Evolutionary conservation across 768 basidiomycete genomes (phyloP).

Genomic region (Leccinum pellstonianum): DNA sequence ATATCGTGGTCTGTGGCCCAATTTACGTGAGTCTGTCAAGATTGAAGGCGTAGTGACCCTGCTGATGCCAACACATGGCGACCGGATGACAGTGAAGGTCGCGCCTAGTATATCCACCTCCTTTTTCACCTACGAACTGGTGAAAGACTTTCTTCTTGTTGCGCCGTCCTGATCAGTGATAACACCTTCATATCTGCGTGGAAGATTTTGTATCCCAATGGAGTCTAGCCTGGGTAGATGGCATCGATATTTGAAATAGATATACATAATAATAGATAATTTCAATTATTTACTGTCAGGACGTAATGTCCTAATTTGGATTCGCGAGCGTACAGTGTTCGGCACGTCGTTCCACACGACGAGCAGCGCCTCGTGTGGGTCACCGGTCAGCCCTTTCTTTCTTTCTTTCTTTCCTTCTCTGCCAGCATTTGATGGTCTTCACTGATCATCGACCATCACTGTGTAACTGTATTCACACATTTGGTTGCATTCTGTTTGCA

Average conservation of each 20-base stretch:
- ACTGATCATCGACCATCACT: constrained; percentile 21
- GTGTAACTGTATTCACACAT: constrained; percentile 1
- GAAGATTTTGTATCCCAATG: neutral
- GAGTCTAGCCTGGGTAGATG: neutral
- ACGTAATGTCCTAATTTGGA: constrained; percentile 11
- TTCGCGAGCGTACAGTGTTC: constrained; percentile 1
- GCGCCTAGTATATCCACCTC: constrained; percentile 86
- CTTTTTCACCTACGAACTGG: constrained; percentile 80
- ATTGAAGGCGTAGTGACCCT: constrained; percentile 3
- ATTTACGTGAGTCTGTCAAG: constrained; percentile 58
- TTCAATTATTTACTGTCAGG: constrained; percentile 6
- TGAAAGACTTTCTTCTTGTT: constrained; percentile 46
- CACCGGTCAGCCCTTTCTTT: constrained; percentile 1
- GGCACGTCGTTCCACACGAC: constrained; percentile 18
- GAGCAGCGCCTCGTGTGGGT: constrained; percentile 17
- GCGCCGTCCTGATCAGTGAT: constrained; percentile 16
- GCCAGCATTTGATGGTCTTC: constrained; percentile 25
- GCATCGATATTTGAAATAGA: neutral
- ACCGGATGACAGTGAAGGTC: constrained; percentile 67
- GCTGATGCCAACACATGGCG: constrained; percentile 7
- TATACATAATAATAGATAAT: constrained; percentile 7
- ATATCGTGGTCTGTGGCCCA: constrained; percentile 88
- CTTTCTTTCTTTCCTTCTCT: constrained; percentile 13
- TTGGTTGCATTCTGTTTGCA: constrained; percentile 17
- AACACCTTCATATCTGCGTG: neutral